Evolutionary conservation across 306 rosid species (phyloP), one percentile per base, ranked within the genome.

Genomic region (Styphnolobium japonicum): DNA sequence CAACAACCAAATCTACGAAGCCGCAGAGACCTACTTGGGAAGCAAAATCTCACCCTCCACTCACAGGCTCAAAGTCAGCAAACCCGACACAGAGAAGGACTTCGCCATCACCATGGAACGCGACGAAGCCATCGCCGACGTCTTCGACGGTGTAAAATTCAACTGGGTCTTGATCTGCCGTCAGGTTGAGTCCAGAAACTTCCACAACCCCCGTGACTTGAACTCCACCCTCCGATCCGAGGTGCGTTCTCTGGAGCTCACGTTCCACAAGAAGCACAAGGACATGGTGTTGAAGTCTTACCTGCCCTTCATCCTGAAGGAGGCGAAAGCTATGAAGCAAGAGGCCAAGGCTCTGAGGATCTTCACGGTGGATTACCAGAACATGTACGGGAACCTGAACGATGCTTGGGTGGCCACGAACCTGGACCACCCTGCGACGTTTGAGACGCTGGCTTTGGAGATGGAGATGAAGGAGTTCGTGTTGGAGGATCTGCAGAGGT

Each of bases 1-100:
- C 5, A 62, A 16, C 80, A 93, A 93, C 87, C 75, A 85, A 63
- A 80, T 93, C 76, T 91, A 89, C 85, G 90, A 81, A 6, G 86
- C 97, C 0, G 97, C 91, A 0, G 91, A 87, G 37, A 52, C 67
- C 19, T 93, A 91, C 67, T 64, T 93, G n/a, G 86, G 88, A 11
- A 29, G 83, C n/a, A 88, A 55, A 61, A 53, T 87, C 78, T 82
- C 98, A 0, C 94, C 91, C 0, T 42, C 83, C 9, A 88, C 89
- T 0, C 81, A 70, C 0, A 67, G 91, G 10, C 51, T 93, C 37
- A 86, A 80, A 49, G 79, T 91, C 2, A 83, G 85, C 73, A 88
- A 90, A 71, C 69, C 84, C 31, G 90, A 88, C 3, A 71, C 65
- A 0, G 88, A 91, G 5, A 69, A 81, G 0, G 51, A 8, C 80